Evolutionary conservation across 2,329 filamentous ascomycete species (phyloP).

Genomic region (Pestalotiopsis sp.): DNA sequence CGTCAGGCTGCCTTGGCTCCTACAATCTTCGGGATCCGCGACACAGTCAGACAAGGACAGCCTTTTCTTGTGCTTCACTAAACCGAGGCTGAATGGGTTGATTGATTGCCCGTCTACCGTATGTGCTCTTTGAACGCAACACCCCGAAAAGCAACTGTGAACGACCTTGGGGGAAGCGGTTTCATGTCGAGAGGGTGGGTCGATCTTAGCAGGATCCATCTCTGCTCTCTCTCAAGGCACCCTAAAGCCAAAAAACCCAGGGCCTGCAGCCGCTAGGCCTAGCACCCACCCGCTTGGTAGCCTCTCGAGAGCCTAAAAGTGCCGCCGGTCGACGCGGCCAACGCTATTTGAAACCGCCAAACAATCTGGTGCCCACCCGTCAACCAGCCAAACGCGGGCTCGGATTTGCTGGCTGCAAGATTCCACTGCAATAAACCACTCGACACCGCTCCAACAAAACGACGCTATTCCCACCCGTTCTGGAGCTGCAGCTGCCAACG

Average conservation of each 20-base stretch:
- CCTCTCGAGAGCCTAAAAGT: conserved; percentile 5
- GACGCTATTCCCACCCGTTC: conserved; percentile 12
- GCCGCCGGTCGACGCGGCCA: conserved; percentile 20
- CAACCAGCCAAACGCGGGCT: conserved; percentile 1
- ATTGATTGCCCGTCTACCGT: background rate
- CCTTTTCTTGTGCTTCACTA: background rate
- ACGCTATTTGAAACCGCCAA: conserved; percentile 27
- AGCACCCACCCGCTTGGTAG: conserved; percentile 4
- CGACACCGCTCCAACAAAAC: conserved; percentile 8
- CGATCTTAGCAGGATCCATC: background rate
- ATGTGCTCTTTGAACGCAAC: background rate
- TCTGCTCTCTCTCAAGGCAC: background rate
- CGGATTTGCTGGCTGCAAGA: conserved; percentile 5
- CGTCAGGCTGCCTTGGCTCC: conserved; percentile 3
- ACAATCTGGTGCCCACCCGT: conserved; percentile 8
- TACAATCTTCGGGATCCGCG: background rate
- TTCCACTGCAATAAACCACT: conserved; percentile 2
- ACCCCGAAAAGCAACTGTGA: background rate
- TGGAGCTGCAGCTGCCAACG: conserved; percentile 5
- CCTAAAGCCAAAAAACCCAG: background rate
- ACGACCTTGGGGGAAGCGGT: background rate
- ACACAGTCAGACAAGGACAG: conserved; percentile 5
- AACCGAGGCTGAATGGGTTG: background rate
- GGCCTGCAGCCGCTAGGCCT: background rate
- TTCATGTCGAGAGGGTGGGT: background rate